phyloP scores from a whole-genome alignment of 176 grass and related monocot genomes.

The Elaeis guineensis region DNA sequence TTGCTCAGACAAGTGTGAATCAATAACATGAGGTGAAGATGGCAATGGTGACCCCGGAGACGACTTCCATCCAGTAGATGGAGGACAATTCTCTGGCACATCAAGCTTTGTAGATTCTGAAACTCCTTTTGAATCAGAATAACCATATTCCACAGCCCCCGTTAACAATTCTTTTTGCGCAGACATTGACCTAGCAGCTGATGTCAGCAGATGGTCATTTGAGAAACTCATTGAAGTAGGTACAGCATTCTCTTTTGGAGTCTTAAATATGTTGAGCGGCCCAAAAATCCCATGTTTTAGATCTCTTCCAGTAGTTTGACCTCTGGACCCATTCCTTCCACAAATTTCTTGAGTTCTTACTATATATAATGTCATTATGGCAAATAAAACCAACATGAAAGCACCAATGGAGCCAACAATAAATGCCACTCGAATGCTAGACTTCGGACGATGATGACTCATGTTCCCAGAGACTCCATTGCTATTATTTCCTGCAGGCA shows the following conservation, averaged over 20 bases:
- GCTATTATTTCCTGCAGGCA: conserved; percentile 37
- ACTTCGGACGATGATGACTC: conserved; percentile 38
- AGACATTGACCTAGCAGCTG: conserved; percentile 70
- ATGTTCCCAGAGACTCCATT: conserved; percentile 10
- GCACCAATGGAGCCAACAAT: conserved; percentile 77
- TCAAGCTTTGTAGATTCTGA: conserved; percentile 27
- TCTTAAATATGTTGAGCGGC: conserved; percentile 40
- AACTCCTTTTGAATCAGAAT: conserved; percentile 49
- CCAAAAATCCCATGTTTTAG: conserved; percentile 58
- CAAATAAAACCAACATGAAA: conserved; percentile 62
- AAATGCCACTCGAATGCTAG: conserved; percentile 53
- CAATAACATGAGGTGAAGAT: conserved; percentile 38
- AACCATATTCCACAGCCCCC: conserved; percentile 65
- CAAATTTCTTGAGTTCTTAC: conserved; percentile 79
- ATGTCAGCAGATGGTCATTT: conserved; percentile 71
- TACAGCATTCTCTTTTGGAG: conserved; percentile 59
- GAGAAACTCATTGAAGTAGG: conserved; percentile 80
- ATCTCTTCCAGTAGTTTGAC: conserved; percentile 58
- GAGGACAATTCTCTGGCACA: conserved; percentile 34
- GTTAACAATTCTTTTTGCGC: conserved; percentile 73
- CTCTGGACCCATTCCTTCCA: conserved; percentile 20
- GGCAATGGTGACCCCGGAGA: conserved; percentile 33
- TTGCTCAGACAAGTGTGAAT: conserved; percentile 46
- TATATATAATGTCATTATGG: conserved; percentile 60
- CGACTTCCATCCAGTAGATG: conserved; percentile 21